Evolutionary conservation across 148 eudicot species (phyloP), one percentile per base, ranked within the genome.

Genomic region (Rhododendron henanense): DNA sequence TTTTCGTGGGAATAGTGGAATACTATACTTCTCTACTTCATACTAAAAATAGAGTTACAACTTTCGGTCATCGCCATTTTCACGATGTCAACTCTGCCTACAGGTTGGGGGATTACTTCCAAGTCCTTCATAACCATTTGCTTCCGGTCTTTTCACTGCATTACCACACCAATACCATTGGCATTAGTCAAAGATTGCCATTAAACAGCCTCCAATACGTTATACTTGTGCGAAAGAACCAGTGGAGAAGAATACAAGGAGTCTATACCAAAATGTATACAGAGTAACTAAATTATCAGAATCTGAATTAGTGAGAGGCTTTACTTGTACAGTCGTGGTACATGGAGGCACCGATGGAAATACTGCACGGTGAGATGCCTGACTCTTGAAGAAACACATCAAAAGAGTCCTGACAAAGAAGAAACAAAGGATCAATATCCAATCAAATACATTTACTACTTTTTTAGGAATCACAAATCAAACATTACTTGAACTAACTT

Each of bases 381-480:
- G 16, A 53, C 85, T 81, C 87, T 73, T 50, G 84, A 61, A 53
- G 51, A 78, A 83, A 78, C 65, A 48, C 53, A 41, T 21, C 37
- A 4, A 10, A 83, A 78, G 39, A 53, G 45, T 83, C 82, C 81
- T 82, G 81, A 71, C 1, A 82, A 82, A 79, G 31, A 28, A 35
- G 81, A 48, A 48, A 57, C 28, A 83, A 63, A 28, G 5, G 39
- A 75, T 13, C 44, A 55, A 33, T 75, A 78, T 39, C 55, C 74
- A 37, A 81, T 39, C 25, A 16, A 18, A 55, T 55, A 55, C 61
- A 55, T 55, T 55, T 16, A 18, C 59, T 55, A 53, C 4, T 33
- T 65, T n/a, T 25, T 67, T 9, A 9, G 33, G 14, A 67, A 67
- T 67, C 73, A n/a, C 33, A 51, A 23, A 86, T 39, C 10, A 85